Base-by-base conservation (phyloP, 441 rosid species). In the Euphorbia corollata region DNA sequence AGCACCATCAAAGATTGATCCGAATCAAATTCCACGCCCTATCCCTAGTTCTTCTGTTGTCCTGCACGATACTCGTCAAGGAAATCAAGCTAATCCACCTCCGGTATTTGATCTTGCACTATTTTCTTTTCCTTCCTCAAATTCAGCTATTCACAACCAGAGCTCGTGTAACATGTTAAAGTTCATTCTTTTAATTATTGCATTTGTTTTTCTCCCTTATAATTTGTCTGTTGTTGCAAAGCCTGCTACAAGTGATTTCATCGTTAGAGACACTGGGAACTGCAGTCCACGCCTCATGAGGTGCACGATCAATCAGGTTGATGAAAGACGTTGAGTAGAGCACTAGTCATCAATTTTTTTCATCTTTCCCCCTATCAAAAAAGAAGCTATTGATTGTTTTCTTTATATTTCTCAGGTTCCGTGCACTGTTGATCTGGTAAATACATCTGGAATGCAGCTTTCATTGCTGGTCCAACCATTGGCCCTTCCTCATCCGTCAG, bases 251-350 rank as follows among this genome's bases (percentile, higher is more conserved):
- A 84, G 84, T 76, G 92, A 89, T 65, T 89, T 80, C 77, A 89
- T 89, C 55, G 85, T 76, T 61, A 81, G 80, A 73, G 90, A 86
- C 78, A 80, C 81, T 18, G 87, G 87, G 54, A 86, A 84, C 78
- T 86, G 90, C 68, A 86, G 88, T 79, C 90, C 90, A 61, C 96
- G 92, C 72, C 79, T 79, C 82, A 89, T 89, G 90, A 78, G 96
- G 74, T 85, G 92, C 75, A 87, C 96, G 68, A 85, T 89, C 73
- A 84, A 80, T 82, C 96, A 89, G 90, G 96, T 89, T 50, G 61
- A 5, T 53, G 59, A 50, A 39, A 19, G 61, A 56, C 67, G 57
- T 78, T 63, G 61, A 41, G 47, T 36, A 32, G 36, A 68, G 65
- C 51, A 38, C 45, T 18, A 30, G 47, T 32, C 12, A 6, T 7